phyloP scores from a whole-genome alignment of 2,329 filamentous ascomycete genomes.

The Domatiomyces globalis region DNA sequence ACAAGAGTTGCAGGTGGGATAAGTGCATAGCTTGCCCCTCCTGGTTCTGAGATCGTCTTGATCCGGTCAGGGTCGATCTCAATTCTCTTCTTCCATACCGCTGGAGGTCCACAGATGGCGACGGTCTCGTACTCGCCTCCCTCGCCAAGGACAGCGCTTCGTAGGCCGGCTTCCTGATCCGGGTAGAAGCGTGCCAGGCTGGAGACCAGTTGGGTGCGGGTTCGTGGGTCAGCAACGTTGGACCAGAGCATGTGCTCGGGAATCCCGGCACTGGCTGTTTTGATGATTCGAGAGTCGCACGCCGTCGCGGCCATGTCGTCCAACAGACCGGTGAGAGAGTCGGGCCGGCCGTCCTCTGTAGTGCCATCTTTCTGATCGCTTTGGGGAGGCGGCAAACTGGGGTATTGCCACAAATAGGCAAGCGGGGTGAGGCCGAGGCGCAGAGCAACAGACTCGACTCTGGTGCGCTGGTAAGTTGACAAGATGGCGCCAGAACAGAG shows the following conservation, averaged over 20 bases:
- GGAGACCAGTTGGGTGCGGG: conserved; percentile 35
- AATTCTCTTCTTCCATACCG: conserved; percentile 60
- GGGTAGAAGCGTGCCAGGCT: conserved; percentile 44
- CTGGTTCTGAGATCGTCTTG: neutral
- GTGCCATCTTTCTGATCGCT: conserved; percentile 21
- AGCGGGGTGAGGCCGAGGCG: conserved; percentile 70
- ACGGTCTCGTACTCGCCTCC: conserved; percentile 95
- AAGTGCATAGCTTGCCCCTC: neutral
- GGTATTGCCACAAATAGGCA: conserved; percentile 87
- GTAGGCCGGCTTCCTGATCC: conserved; percentile 33
- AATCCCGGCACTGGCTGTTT: conserved; percentile 81
- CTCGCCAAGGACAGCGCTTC: conserved; percentile 69
- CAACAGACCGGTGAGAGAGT: conserved; percentile 41
- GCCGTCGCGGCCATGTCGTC: conserved; percentile 66
- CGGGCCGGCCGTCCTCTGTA: conserved; percentile 13
- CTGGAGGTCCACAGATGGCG: conserved; percentile 61
- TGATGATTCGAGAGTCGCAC: conserved; percentile 82
- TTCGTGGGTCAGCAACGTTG: conserved; percentile 49
- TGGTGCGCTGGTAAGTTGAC: conserved; percentile 87
- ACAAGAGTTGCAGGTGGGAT: neutral
- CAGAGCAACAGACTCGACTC: conserved; percentile 84
- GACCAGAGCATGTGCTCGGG: conserved; percentile 69
- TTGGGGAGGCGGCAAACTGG: conserved; percentile 45
- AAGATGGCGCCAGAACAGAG: conserved; percentile 83
- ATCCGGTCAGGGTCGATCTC: conserved; percentile 16